phyloP scores from a whole-genome alignment of 2,329 filamentous ascomycete species.

The Blastomyces emzantsi region DNA sequence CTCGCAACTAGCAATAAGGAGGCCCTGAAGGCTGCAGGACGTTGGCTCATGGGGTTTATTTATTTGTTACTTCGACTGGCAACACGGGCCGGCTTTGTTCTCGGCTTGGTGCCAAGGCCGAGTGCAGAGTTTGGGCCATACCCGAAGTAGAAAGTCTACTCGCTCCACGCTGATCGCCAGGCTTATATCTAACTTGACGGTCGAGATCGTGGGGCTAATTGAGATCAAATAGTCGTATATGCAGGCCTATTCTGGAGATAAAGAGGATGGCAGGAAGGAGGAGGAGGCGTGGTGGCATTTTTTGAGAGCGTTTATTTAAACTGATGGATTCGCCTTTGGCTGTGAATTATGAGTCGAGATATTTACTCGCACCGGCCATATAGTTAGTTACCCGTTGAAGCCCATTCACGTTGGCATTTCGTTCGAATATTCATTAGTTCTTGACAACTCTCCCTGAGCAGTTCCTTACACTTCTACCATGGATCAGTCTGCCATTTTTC shows the following conservation, averaged over 20 bases:
- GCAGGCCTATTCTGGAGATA: not conserved
- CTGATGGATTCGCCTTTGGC: not conserved
- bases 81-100: not conserved
- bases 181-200: not conserved
- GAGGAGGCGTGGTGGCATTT: not conserved
- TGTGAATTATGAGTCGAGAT: not conserved
- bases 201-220: not conserved
- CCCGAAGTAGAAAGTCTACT: conserved; percentile 4
- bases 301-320: not conserved
- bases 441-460: not conserved
- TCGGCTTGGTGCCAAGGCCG: not conserved
- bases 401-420: not conserved
- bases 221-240: not conserved
- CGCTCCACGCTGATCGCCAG: not conserved
- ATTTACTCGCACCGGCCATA: not conserved
- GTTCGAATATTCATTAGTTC: too few relatives aligned
- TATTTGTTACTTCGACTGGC: too few relatives aligned
- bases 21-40: too few relatives aligned
- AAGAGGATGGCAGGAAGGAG: not conserved
- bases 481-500: conserved; percentile 2
- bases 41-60: too few relatives aligned
- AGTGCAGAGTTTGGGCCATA: not conserved
- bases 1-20: too few relatives aligned
- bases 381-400: too few relatives aligned
- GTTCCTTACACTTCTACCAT: not conserved